phyloP scores from a whole-genome alignment of 2,329 filamentous ascomycete genomes.

The Chaetomium sp. region DNA sequence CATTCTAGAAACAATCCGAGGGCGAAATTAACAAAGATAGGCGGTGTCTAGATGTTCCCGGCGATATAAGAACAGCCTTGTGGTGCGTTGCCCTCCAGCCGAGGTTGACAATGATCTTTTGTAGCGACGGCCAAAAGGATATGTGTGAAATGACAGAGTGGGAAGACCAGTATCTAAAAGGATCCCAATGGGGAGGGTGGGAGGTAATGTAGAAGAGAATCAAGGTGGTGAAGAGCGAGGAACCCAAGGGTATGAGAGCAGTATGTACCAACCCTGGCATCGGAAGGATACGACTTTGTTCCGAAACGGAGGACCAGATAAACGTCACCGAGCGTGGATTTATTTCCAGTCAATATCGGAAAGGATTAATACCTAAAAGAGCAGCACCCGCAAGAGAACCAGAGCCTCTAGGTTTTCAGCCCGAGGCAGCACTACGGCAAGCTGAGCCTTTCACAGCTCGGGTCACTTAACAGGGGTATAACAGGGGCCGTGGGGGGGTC shows the following conservation, averaged over 20 bases:
- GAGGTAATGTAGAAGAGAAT: too few species aligned
- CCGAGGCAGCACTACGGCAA: conserved; percentile 14
- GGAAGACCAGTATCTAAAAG: too few species aligned
- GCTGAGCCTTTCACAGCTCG: conserved; percentile 17
- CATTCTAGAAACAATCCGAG: neutral
- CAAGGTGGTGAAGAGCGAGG: too few species aligned
- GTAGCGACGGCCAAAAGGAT: too few species aligned
- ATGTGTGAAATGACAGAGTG: too few species aligned
- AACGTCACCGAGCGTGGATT: conserved; percentile 9
- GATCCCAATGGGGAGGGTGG: too few species aligned
- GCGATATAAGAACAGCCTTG: neutral
- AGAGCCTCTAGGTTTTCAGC: conserved; percentile 6
- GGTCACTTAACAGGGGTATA: conserved; percentile 9
- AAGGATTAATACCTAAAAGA: conserved; percentile 1
- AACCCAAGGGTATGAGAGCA: too few species aligned
- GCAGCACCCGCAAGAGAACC: too few species aligned
- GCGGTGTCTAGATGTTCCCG: too few species aligned
- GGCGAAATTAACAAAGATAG: neutral
- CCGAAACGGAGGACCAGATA: too few species aligned
- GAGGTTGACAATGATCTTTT: neutral
- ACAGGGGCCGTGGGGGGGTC: conserved; percentile 8
- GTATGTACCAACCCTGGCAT: too few species aligned
- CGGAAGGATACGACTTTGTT: too few species aligned
- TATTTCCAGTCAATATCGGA: conserved; percentile 23
- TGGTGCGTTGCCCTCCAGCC: neutral